Evolutionary conservation across 2,329 filamentous ascomycete species (phyloP).

Genomic region (Monosporascus sp.): DNA sequence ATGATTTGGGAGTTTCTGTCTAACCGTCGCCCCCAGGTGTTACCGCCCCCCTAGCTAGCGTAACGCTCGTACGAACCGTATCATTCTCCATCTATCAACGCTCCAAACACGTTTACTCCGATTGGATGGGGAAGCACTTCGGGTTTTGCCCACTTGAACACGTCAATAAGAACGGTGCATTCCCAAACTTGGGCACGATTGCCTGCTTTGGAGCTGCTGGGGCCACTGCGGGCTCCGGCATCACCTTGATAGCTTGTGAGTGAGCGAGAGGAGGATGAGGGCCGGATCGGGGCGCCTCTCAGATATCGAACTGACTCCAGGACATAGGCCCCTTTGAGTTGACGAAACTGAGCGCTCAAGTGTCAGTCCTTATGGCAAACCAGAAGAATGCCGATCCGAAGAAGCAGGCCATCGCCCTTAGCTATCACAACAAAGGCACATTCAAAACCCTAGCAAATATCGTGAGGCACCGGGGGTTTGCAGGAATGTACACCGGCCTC

Average conservation of each 20-base stretch:
- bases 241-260: slow-evolving; percentile 73
- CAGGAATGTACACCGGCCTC: slow-evolving; percentile 76
- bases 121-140: slow-evolving; percentile 62
- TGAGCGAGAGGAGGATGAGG: slow-evolving; percentile 6
- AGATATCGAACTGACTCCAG: slow-evolving; percentile 1
- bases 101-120: slow-evolving; percentile 68
- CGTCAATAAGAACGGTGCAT: slow-evolving; percentile 64
- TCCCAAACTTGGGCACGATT: slow-evolving; percentile 67
- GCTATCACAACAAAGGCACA: slow-evolving; percentile 74
- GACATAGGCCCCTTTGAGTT: slow-evolving; percentile 70
- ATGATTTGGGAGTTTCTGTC: slow-evolving; percentile 6
- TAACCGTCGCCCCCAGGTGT: slow-evolving; percentile 49
- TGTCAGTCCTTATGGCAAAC: slow-evolving; percentile 70
- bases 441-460: slow-evolving; percentile 72
- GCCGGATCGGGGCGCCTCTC: not conserved
- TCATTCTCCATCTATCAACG: slow-evolving; percentile 77
- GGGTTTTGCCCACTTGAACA: slow-evolving; percentile 66
- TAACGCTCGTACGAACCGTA: slow-evolving; percentile 70
- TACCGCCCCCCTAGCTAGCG: slow-evolving; percentile 71
- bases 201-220: slow-evolving; percentile 73
- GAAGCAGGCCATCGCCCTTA: slow-evolving; percentile 56
- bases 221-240: slow-evolving; percentile 71
- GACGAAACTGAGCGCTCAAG: slow-evolving; percentile 83
- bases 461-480: slow-evolving; percentile 64
- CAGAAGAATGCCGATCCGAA: slow-evolving; percentile 43